Percentiles rank a stretch among this genome's conserved stretches.
Evolutionary conservation across 495 filamentous ascomycete genomes (phyloP).

Genomic region (Cladorrhinum samala): DNA sequence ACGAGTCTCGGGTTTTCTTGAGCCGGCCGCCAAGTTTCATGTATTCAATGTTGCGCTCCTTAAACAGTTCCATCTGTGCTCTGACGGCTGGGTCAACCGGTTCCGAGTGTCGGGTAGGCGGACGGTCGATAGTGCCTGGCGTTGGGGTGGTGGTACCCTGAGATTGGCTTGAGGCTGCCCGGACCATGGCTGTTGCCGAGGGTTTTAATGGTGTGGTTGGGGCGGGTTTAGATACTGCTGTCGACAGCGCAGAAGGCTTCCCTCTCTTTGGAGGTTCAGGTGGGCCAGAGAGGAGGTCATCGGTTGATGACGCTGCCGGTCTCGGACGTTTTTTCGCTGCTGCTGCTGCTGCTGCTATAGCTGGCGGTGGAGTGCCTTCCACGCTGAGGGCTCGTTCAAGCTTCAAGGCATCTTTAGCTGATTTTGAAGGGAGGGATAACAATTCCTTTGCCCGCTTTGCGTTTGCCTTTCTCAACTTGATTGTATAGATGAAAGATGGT

Average conservation of each 20-base stretch:
- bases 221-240: constrained; percentile 20
- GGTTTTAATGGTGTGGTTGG: constrained; percentile 41
- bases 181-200: constrained; percentile 38
- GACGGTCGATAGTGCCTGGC: constrained; percentile 33
- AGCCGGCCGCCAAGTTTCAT: constrained; percentile 31
- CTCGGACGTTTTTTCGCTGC: neutral
- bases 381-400: constrained; percentile 35
- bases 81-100: constrained; percentile 10
- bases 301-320: constrained; percentile 18
- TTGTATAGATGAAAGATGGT: constrained; percentile 23
- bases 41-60: constrained; percentile 21
- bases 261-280: constrained; percentile 25
- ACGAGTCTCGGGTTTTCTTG: constrained; percentile 41
- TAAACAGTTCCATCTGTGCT: constrained; percentile 17
- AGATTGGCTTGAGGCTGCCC: constrained; percentile 43
- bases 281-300: constrained; percentile 10
- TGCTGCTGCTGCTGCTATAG: constrained; percentile 39
- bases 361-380: constrained; percentile 32
- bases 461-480: constrained; percentile 39
- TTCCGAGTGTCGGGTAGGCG: constrained; percentile 25
- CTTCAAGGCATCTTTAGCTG: constrained; percentile 32
- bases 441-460: constrained; percentile 38
- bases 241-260: constrained; percentile 20
- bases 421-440: constrained; percentile 37
- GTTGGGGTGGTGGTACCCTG: constrained; percentile 36